Evolutionary conservation across 768 basidiomycete species (phyloP).

Genomic region (Auricularia sp.): DNA sequence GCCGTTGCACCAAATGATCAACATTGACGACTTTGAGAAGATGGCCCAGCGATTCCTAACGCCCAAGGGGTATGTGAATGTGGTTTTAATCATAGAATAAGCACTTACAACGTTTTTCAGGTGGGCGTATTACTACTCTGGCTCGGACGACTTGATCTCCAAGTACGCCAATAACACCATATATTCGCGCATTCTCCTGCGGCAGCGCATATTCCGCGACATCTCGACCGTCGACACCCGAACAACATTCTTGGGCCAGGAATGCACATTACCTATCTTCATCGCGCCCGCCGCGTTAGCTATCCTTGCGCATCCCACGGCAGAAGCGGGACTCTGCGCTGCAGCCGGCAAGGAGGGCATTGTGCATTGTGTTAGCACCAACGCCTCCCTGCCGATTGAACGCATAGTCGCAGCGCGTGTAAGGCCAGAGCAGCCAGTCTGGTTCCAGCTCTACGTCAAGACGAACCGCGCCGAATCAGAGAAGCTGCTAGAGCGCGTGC

Average conservation of each 20-base stretch:
- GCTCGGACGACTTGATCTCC: neutral
- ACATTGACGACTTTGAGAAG: conserved; percentile 1
- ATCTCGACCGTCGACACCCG: conserved; percentile 21
- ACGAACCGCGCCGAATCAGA: conserved; percentile 54
- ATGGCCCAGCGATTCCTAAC: neutral
- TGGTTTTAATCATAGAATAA: neutral
- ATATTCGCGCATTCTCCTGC: neutral
- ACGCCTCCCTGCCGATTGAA: conserved; percentile 52
- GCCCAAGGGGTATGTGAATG: neutral
- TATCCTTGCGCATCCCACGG: conserved; percentile 36
- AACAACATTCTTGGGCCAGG: conserved; percentile 21
- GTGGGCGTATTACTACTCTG: neutral
- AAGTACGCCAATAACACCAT: neutral
- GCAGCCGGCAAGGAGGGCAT: conserved; percentile 34
- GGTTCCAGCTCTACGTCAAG: conserved; percentile 86
- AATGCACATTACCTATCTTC: conserved; percentile 25
- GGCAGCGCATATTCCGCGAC: conserved; percentile 11
- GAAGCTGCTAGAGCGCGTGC: conserved; percentile 59
- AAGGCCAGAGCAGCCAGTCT: conserved; percentile 47
- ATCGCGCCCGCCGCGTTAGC: conserved; percentile 32
- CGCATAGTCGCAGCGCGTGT: conserved; percentile 46
- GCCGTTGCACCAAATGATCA: conserved; percentile 1
- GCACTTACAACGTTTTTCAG: neutral
- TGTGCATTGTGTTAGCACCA: conserved; percentile 40
- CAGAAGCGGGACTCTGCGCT: conserved; percentile 36